phyloP scores from a whole-genome alignment of 345 rosid species.

The Viola odorata region DNA sequence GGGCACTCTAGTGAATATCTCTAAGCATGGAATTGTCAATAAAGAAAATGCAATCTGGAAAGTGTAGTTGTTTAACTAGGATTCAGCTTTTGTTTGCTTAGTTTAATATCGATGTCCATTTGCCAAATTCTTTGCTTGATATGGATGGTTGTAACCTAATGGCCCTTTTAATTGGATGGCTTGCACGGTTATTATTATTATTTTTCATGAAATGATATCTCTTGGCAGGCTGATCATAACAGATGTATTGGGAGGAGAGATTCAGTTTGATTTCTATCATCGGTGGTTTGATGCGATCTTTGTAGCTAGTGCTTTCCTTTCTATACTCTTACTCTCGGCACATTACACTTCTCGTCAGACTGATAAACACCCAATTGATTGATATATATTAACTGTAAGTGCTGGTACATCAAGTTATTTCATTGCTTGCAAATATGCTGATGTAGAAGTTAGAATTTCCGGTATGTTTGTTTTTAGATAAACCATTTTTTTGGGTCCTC shows the following conservation, averaged over 20 bases:
- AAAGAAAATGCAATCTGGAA: too few relatives aligned
- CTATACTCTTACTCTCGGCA: conserved; percentile 84
- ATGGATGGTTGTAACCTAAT: too few relatives aligned
- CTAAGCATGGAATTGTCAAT: too few relatives aligned
- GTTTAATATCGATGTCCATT: too few relatives aligned
- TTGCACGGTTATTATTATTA: neutral
- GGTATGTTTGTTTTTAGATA: neutral
- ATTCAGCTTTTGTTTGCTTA: too few relatives aligned
- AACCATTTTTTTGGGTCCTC: neutral
- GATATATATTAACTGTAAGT: conserved; percentile 24
- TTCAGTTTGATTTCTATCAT: conserved; percentile 96
- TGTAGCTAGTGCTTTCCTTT: conserved; percentile 93
- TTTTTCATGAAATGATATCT: conserved; percentile 15
- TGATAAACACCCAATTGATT: conserved; percentile 92
- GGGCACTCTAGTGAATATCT: too few relatives aligned
- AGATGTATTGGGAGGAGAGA: conserved; percentile 92
- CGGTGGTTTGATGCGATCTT: conserved; percentile 96
- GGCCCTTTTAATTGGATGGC: too few relatives aligned
- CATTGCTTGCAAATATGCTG: neutral
- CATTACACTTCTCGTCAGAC: conserved; percentile 94
- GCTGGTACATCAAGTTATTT: neutral
- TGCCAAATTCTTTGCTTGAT: too few relatives aligned
- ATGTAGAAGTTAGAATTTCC: neutral
- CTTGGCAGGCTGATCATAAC: conserved; percentile 85
- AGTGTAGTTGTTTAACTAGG: too few relatives aligned